phyloP scores from a whole-genome alignment of 2,329 filamentous ascomycete genomes.

The Daldinia sp. region DNA sequence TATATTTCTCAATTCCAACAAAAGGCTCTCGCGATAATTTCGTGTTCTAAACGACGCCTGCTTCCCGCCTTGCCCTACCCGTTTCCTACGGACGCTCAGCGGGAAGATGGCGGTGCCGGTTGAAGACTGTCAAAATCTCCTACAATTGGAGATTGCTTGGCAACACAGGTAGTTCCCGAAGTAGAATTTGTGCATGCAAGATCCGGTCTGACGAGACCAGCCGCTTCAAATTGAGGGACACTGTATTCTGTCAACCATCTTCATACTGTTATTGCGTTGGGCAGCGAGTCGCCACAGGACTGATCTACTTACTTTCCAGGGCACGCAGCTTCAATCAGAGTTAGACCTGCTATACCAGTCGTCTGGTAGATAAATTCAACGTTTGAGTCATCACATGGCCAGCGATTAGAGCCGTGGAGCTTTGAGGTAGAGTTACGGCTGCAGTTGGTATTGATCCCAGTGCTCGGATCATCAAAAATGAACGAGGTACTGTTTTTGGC shows the following conservation, averaged over 20 bases:
- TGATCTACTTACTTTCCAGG: slow-evolving; percentile 45
- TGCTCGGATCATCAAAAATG: slow-evolving; percentile 46
- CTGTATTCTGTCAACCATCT: slow-evolving; percentile 36
- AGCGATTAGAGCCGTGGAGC: slow-evolving; percentile 44
- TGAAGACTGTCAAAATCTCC: slow-evolving; percentile 47
- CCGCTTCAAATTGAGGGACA: slow-evolving; percentile 44
- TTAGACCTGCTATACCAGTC: slow-evolving; percentile 46
- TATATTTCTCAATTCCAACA: neutral
- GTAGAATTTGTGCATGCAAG: slow-evolving; percentile 44
- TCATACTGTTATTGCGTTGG: neutral
- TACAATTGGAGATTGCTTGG: slow-evolving; percentile 36
- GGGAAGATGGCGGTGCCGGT: slow-evolving; percentile 33
- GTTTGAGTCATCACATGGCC: slow-evolving; percentile 45
- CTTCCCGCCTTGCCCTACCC: neutral
- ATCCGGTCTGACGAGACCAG: slow-evolving; percentile 42
- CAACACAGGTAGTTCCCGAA: slow-evolving; percentile 42
- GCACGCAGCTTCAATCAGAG: slow-evolving; percentile 48
- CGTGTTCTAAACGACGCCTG: neutral
- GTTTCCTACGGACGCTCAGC: slow-evolving; percentile 10
- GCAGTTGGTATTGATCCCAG: slow-evolving; percentile 48
- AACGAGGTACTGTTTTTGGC: slow-evolving; percentile 45
- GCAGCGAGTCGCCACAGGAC: neutral
- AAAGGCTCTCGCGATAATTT: neutral
- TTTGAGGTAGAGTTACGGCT: slow-evolving; percentile 47
- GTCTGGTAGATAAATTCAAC: slow-evolving; percentile 51